These are phyloP conservation scores for Claviceps monticola DNA, from an alignment of 2,329 filamentous ascomycete species.

Conservation along the genomic window DNA sequence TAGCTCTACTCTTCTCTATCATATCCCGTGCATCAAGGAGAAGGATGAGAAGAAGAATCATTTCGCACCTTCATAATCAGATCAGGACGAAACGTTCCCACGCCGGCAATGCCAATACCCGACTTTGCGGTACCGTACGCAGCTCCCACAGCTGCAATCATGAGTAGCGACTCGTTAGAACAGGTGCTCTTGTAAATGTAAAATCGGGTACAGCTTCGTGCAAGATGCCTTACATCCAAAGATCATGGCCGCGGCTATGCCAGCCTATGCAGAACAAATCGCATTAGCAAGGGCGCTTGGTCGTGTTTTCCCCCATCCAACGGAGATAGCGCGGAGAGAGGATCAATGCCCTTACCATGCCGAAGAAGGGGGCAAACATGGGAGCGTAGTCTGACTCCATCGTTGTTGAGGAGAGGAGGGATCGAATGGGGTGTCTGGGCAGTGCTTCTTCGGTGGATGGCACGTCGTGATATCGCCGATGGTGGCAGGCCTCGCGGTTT, in stretches of 20 bases:
- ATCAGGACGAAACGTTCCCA: conserved; percentile 73
- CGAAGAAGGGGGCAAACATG: conserved; percentile 77
- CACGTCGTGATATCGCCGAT: background rate
- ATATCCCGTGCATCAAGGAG: background rate
- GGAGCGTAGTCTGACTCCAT: conserved; percentile 53
- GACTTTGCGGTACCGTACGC: conserved; percentile 83
- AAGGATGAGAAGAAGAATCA: too few relatives aligned
- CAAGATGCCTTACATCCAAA: conserved; percentile 53
- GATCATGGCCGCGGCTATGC: conserved; percentile 70
- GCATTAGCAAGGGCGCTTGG: conserved; percentile 3
- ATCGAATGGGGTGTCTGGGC: background rate
- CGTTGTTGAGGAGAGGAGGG: conserved; percentile 15
- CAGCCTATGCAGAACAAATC: conserved; percentile 36
- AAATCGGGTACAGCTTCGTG: too few relatives aligned
- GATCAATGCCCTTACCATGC: conserved; percentile 53
- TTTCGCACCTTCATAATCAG: conserved; percentile 72
- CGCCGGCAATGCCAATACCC: conserved; percentile 74
- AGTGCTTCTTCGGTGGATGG: background rate
- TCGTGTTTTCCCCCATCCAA: background rate
- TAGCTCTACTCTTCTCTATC: background rate
- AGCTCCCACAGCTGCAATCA: conserved; percentile 45
- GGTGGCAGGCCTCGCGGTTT: background rate
- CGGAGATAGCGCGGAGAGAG: background rate
- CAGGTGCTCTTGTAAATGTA: background rate
- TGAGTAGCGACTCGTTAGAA: conserved; percentile 5